Evolutionary conservation across 2,329 filamentous ascomycete genomes (phyloP).

Genomic region (Pseudophaeomoniella oleicola): DNA sequence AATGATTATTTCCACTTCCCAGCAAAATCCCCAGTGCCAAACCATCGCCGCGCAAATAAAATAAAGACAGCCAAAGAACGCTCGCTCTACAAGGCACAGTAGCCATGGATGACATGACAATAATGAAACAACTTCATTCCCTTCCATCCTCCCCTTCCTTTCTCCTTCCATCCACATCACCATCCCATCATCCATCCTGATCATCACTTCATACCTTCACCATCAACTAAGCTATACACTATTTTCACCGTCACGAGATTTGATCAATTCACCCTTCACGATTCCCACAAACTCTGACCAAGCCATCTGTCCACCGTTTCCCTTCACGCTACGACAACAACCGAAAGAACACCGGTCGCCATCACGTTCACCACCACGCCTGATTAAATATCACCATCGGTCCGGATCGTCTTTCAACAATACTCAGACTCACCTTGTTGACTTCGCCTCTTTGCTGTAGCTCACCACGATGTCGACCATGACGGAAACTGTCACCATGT

Average conservation of each 20-base stretch:
- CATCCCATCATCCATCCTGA: slow-evolving; percentile 6
- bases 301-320: too few relatives aligned
- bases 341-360: too few relatives aligned
- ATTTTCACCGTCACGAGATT: slow-evolving; percentile 6
- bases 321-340: too few relatives aligned
- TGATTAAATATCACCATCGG: too few relatives aligned
- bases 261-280: slow-evolving; percentile 9
- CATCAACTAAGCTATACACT: slow-evolving; percentile 1
- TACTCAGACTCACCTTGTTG: too few relatives aligned
- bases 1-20: too few relatives aligned
- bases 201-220: slow-evolving; percentile 6
- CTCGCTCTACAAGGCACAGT: neutral
- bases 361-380: too few relatives aligned
- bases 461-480: slow-evolving; percentile 13
- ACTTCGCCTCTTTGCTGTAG: too few relatives aligned
- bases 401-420: too few relatives aligned
- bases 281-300: slow-evolving; percentile 5
- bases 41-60: neutral
- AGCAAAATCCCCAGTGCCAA: neutral
- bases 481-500: slow-evolving; percentile 12
- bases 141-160: slow-evolving; percentile 6
- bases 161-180: slow-evolving; percentile 7
- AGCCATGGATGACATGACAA: neutral
- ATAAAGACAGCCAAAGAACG: neutral
- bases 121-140: slow-evolving; percentile 8